Evolutionary conservation across 2,329 filamentous ascomycete genomes (phyloP), one percentile per base, ranked within the genome.

Genomic region (Botryosphaeria agaves): DNA sequence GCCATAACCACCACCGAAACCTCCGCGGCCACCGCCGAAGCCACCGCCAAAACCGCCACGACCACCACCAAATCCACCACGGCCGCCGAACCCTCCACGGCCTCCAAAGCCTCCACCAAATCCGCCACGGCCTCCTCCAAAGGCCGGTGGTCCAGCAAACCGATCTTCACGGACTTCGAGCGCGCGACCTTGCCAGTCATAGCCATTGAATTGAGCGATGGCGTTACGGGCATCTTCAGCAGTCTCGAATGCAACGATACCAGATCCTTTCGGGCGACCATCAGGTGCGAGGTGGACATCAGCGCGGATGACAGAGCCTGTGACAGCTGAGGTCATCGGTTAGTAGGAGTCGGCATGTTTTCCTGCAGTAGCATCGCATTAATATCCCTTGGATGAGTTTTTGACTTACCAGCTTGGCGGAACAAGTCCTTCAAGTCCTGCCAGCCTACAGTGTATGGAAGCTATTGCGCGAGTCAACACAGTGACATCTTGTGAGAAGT

Each of bases 351-450:
- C n/a, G n/a, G n/a, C n/a, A n/a, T n/a, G n/a, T n/a, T n/a, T n/a
- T n/a, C n/a, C n/a, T n/a, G n/a, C n/a, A n/a, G n/a, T n/a, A n/a
- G n/a, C n/a, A n/a, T n/a, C n/a, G n/a, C n/a, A n/a, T n/a, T n/a
- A n/a, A n/a, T n/a, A 24, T 16, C 11, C 8, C 26, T 8, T 28
- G 26, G 14, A 14, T 23, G 19, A 41, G 35, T 18, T 8, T 19
- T 8, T 18, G 11, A 66, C 83, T 69, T 67, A 93, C 85, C 82
- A 61, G 89, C 85, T 69, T 94, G 85, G 50, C 89, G 81, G 69
- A 98, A 98, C 42, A 98, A 69, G 57, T 98, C 89, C 63, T 98
- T 98, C 44, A 98, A 64, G 57, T 98, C 89, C 61, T 98, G 89
- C 89, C 89, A 98, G 53, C 89, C 89, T 45, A 92, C 82, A 41